These are phyloP conservation scores for Avena sativa DNA, from an alignment of 176 grass and related monocot species.

Conservation along the genomic window DNA sequence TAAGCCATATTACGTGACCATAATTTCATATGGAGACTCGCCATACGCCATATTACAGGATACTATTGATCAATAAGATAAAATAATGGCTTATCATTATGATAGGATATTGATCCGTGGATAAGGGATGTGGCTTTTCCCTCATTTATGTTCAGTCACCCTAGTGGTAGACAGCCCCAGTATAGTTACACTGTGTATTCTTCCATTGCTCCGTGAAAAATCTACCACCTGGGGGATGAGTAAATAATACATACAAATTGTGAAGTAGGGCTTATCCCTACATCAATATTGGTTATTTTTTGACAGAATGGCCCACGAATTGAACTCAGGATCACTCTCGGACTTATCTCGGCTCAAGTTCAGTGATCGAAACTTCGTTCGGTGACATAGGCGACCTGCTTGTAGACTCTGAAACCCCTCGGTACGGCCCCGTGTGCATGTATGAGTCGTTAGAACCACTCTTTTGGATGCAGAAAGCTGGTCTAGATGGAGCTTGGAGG, in stretches of 20 bases:
- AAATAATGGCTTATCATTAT: not conserved
- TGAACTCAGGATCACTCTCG: not conserved
- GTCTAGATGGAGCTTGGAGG: constrained; percentile 55
- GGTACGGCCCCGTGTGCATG: not conserved
- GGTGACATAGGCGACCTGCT: constrained; percentile 45
- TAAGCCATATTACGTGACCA: too few relatives aligned
- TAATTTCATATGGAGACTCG: not conserved
- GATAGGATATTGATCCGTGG: too few relatives aligned
- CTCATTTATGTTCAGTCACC: not conserved
- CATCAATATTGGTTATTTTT: not conserved
- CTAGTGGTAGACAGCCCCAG: not conserved
- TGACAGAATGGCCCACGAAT: not conserved
- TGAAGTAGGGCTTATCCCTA: constrained; percentile 16
- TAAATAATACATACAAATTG: not conserved
- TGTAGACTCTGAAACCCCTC: not conserved
- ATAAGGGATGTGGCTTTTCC: too few relatives aligned
- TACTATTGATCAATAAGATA: not conserved
- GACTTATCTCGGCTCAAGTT: constrained; percentile 64
- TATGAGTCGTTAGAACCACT: constrained; percentile 29
- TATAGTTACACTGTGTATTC: not conserved
- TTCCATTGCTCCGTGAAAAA: not conserved
- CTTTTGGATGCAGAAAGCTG: constrained; percentile 60
- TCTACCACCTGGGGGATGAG: not conserved
- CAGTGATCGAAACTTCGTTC: constrained; percentile 63
- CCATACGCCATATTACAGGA: not conserved